Evolutionary conservation across 805 yeast genomes (phyloP).

Genomic region (Saturnispora dispora): DNA sequence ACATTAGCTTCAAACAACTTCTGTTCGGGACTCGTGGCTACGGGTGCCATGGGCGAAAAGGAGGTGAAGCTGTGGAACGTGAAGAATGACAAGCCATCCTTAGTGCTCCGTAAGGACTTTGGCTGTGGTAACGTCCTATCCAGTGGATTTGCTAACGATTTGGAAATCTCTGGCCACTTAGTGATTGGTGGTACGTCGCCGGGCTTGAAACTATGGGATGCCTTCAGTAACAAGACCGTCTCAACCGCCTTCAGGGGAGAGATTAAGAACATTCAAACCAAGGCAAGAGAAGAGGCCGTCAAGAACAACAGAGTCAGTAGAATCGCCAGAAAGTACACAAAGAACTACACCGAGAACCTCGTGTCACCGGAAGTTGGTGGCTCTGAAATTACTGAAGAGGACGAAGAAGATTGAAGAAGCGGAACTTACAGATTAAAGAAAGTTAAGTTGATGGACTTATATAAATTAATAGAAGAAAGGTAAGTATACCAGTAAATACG

Average conservation of each 20-base stretch:
- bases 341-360: slow-evolving; percentile 42
- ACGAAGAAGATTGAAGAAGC: slow-evolving; percentile 27
- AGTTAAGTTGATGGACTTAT: neutral
- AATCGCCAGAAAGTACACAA: slow-evolving; percentile 62
- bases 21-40: slow-evolving; percentile 65
- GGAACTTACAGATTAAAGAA: no score
- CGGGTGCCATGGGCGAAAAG: slow-evolving; percentile 90
- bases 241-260: slow-evolving; percentile 58
- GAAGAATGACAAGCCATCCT: slow-evolving; percentile 48
- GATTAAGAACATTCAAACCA: slow-evolving; percentile 42
- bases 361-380: slow-evolving; percentile 57
- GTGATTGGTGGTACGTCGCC: slow-evolving; percentile 82
- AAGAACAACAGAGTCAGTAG: slow-evolving; percentile 55
- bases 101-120: slow-evolving; percentile 85
- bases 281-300: slow-evolving; percentile 51
- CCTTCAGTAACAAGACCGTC: slow-evolving; percentile 72
- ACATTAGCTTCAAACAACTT: slow-evolving; percentile 60
- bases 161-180: slow-evolving; percentile 70
- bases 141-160: slow-evolving; percentile 75
- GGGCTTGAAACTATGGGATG: slow-evolving; percentile 87
- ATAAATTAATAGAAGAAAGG: neutral
- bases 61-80: slow-evolving; percentile 82
- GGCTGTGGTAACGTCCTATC: slow-evolving; percentile 90
- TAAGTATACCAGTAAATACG: neutral
- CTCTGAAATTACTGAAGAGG: slow-evolving; percentile 52